A percentile compares a stretch with the other conserved stretches of the same genome.
phyloP scores from a whole-genome alignment of 129 eudicot species.

The Lonicera japonica region DNA sequence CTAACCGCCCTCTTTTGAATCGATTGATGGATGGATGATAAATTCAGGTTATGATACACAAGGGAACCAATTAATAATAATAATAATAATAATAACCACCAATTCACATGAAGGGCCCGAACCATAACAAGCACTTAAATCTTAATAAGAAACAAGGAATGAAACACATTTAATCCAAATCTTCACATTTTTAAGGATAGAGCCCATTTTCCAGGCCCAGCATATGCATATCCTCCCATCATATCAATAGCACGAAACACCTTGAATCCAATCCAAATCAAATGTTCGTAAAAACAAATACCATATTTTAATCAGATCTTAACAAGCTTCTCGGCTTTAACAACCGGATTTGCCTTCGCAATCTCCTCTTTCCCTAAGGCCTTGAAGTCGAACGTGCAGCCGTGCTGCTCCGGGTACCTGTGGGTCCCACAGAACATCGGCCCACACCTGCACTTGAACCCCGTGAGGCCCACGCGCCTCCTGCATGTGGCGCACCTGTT shows the following conservation, averaged over 20 bases:
- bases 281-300: too few relatives aligned
- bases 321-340: slow-evolving; percentile 39
- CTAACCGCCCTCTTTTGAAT: too few relatives aligned
- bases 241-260: slow-evolving; percentile 18
- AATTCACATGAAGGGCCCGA: too few relatives aligned
- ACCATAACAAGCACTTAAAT: too few relatives aligned
- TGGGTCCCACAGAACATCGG: slow-evolving; percentile 52
- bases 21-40: too few relatives aligned
- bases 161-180: not conserved
- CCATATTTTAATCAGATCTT: slow-evolving; percentile 52
- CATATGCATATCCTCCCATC: slow-evolving; percentile 6
- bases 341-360: slow-evolving; percentile 51
- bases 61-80: too few relatives aligned
- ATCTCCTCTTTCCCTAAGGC: slow-evolving; percentile 39
- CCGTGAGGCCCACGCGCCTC: slow-evolving; percentile 52
- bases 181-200: not conserved
- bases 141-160: too few relatives aligned
- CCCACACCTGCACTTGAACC: slow-evolving; percentile 56
- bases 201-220: not conserved
- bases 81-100: too few relatives aligned
- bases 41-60: too few relatives aligned
- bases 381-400: slow-evolving; percentile 52
- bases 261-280: not conserved
- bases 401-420: slow-evolving; percentile 57
- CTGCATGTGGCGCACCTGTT: slow-evolving; percentile 47